Conservation (phyloP, 139 green algal species). For the Zygnema cylindricum region DNA sequence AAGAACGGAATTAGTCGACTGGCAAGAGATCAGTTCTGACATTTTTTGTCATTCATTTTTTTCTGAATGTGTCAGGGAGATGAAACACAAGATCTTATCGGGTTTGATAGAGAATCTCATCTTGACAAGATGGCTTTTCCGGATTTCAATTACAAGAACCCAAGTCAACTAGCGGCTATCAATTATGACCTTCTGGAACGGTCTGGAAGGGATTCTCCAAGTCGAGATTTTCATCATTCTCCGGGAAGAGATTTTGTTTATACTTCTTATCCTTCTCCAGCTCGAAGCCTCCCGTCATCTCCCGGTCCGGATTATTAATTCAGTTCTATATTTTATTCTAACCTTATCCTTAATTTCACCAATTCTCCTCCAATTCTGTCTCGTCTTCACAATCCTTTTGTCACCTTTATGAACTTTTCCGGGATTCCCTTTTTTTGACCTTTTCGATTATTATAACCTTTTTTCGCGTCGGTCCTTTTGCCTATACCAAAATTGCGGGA, state of each 20-base stretch:
- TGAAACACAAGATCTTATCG: constrained; percentile 12
- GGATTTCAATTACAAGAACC: constrained; percentile 53
- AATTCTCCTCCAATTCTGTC: too few relatives aligned
- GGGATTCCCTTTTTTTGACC: too few relatives aligned
- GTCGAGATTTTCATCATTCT: neutral
- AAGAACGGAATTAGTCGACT: too few relatives aligned
- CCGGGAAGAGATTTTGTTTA: neutral
- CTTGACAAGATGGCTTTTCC: constrained; percentile 11
- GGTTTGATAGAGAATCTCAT: constrained; percentile 14
- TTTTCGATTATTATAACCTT: too few relatives aligned
- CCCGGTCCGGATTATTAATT: neutral
- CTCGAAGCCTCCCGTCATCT: neutral
- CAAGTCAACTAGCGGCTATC: constrained; percentile 33
- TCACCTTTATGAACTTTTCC: too few relatives aligned
- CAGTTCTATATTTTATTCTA: too few relatives aligned
- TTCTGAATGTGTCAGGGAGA: constrained; percentile 18
- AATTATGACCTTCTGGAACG: constrained; percentile 37
- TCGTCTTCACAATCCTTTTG: too few relatives aligned
- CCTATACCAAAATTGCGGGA: too few relatives aligned
- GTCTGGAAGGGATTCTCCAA: constrained; percentile 1
- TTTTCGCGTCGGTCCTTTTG: too few relatives aligned
- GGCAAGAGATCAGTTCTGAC: too few relatives aligned
- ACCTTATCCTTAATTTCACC: too few relatives aligned
- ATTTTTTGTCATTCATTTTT: constrained; percentile 3
- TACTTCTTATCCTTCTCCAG: neutral